These are phyloP conservation scores for Mortierella sp. DNA, from an alignment of 371 early-diverging fungal genomes.

Conservation along the genomic window DNA sequence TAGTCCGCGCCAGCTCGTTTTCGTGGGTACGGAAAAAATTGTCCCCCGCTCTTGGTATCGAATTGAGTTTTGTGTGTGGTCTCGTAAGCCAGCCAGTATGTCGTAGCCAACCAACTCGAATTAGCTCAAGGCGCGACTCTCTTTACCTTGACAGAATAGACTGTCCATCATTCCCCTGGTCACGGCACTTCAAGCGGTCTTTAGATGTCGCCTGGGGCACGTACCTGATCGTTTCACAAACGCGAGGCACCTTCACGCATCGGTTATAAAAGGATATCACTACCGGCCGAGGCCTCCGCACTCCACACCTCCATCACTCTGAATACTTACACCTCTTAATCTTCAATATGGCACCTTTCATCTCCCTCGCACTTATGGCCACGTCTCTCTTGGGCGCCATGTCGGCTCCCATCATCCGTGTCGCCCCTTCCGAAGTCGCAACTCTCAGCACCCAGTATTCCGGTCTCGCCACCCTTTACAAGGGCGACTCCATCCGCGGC, in stretches of 20 bases:
- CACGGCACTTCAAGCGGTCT: neutral
- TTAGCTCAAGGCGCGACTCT: no score
- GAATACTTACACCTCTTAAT: neutral
- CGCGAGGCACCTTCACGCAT: neutral
- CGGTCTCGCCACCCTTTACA: constrained; percentile 21
- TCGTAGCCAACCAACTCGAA: no score
- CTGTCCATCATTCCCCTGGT: neutral
- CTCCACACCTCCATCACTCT: neutral
- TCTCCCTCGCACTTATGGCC: constrained; percentile 12
- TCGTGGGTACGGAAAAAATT: no score
- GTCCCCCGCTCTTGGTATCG: no score
- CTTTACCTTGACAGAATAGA: no score
- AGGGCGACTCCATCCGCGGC: constrained; percentile 9
- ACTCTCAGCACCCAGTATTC: constrained; percentile 15
- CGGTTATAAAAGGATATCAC: neutral
- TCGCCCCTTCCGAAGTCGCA: neutral
- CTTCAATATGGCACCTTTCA: neutral
- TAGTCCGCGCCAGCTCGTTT: no score
- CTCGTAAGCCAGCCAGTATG: no score
- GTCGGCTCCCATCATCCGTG: constrained; percentile 5
- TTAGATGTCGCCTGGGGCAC: neutral
- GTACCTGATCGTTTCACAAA: neutral
- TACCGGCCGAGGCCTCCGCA: neutral
- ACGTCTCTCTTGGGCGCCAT: constrained; percentile 11
- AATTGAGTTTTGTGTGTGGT: no score